Evolutionary conservation across 1,284 basidiomycete genomes (phyloP).

Genomic region (Melampsora larici-populina): DNA sequence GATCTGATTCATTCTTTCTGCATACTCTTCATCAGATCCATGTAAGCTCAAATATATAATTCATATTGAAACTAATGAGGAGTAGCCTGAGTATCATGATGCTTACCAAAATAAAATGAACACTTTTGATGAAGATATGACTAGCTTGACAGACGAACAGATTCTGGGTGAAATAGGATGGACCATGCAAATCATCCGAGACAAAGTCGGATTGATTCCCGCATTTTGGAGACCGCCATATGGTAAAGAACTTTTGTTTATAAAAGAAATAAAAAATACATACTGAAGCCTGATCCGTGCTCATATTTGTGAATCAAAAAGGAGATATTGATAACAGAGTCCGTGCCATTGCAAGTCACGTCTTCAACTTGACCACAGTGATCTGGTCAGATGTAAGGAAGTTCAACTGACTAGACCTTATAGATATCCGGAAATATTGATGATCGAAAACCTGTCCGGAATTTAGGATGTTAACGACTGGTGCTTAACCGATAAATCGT

Average conservation of each 20-base stretch:
- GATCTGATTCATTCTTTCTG: neutral
- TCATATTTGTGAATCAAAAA: neutral
- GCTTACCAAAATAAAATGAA: neutral
- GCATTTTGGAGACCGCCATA: constrained; percentile 63
- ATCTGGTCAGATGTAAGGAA: constrained; percentile 70
- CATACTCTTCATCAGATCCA: neutral
- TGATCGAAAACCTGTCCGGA: neutral
- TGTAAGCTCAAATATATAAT: neutral
- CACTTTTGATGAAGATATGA: constrained; percentile 59
- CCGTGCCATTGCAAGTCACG: constrained; percentile 28
- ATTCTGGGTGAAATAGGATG: constrained; percentile 76
- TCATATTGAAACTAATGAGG: too few species aligned
- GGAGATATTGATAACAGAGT: constrained; percentile 43
- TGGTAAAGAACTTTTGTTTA: constrained; percentile 61
- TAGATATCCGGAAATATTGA: neutral
- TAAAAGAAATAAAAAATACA: neutral
- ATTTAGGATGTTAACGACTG: constrained; percentile 40
- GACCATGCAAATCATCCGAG: constrained; percentile 75
- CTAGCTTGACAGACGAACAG: constrained; percentile 67
- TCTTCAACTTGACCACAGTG: constrained; percentile 61
- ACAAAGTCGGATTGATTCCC: constrained; percentile 60
- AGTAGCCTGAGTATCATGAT: too few species aligned
- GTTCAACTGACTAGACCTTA: neutral
- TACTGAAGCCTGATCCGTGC: neutral
- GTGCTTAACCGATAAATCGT: constrained; percentile 35